These are phyloP conservation scores for Sphenostylis stenocarpa DNA, from an alignment of 306 rosid genomes.

Conservation along the genomic window DNA sequence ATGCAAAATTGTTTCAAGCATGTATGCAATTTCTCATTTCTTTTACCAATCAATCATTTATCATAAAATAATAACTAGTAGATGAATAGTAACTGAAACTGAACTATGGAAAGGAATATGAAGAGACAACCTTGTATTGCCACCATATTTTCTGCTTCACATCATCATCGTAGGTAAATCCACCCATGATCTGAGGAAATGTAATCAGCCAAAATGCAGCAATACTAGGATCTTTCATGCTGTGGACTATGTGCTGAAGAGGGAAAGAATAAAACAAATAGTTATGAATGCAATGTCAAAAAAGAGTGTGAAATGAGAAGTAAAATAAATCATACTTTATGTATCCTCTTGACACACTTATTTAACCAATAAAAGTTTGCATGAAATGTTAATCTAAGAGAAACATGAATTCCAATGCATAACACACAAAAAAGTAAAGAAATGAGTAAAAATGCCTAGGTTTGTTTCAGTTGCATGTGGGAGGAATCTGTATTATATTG, in stretches of 20 bases:
- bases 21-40: neutral
- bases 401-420: neutral
- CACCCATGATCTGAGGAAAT: constrained; percentile 87
- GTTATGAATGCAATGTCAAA: constrained; percentile 32
- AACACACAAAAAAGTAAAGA: constrained; percentile 4
- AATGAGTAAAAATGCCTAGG: constrained; percentile 8
- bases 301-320: constrained; percentile 28
- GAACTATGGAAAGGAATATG: constrained; percentile 29
- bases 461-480: constrained; percentile 10
- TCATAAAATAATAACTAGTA: neutral
- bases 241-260: constrained; percentile 78
- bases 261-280: neutral
- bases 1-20: neutral
- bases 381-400: constrained; percentile 7
- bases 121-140: constrained; percentile 77
- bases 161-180: constrained; percentile 75
- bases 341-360: neutral
- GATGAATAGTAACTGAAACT: constrained; percentile 19
- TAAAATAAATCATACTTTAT: neutral
- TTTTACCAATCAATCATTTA: neutral
- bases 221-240: constrained; percentile 96
- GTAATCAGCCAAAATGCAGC: constrained; percentile 94
- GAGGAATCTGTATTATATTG: constrained; percentile 13
- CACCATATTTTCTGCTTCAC: constrained; percentile 89
- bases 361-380: neutral